Base-by-base conservation (phyloP, 768 basidiomycete genomes). In the Peribolospora baueri region DNA sequence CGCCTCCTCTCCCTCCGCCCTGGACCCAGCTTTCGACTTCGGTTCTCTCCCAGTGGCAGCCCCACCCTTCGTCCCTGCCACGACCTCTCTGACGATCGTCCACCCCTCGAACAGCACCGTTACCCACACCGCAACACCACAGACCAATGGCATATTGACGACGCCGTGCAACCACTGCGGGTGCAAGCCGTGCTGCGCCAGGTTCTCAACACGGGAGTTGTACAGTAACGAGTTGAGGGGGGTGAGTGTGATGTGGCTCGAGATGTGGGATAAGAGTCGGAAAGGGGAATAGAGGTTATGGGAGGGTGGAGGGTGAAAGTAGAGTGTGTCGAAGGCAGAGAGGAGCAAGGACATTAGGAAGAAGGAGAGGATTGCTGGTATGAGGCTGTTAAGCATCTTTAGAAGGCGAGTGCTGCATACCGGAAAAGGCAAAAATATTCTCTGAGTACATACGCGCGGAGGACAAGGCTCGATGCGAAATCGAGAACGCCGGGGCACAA, bases 121-220 rank as follows among this genome's bases (percentile, higher is more conserved):
- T 7, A 52, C 38, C 7, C 38, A 11, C 2, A 53, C 8, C 0
- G 51, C 58, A 7, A 51, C 46, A 1, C 62, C 62, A 14, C 55
- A 56, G 2, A 63, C 52, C 53, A 61, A 50, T 2, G 58, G 60
- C 49, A 40, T n/a, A 13, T 63, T 63, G 50, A 56, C 62, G 10
- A 55, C 7, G 2, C 41, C 14, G 38, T 63, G 62, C 3, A 63
- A 42, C 25, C 47, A 63, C 0, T 56, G 52, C 1, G 62, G 62
- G 7, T 63, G 62, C 2, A 61, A 5, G 0, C 62, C 62, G n/a
- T 63, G 62, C 36, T 48, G 47, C 5, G 59, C 58, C 45, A 63
- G 59, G 47, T 63, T 63, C 0, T 10, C 42, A 11, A 45, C 4
- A 1, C 50, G 46, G 5, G 55, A n/a, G 48, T 63, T 63, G 57